A percentile compares a stretch with the other conserved stretches of the same genome.
phyloP scores from a whole-genome alignment of 1,139 yeast species.

The Geotrichum phurueaensis region DNA sequence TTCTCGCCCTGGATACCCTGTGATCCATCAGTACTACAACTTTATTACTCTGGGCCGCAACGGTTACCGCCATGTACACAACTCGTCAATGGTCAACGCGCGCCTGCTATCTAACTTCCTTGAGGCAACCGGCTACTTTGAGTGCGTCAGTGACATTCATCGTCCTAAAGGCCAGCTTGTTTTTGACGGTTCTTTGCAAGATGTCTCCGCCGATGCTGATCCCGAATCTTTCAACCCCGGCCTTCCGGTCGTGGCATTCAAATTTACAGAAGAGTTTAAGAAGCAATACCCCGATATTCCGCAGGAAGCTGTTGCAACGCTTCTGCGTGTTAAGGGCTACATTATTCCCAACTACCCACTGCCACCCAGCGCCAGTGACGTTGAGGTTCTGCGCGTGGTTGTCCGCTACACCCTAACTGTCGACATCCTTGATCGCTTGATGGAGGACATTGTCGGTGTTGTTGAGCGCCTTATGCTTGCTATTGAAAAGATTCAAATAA shows the following conservation, averaged over 20 bases:
- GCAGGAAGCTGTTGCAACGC: constrained; percentile 67
- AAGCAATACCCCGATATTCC: constrained; percentile 72
- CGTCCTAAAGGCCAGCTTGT: constrained; percentile 41
- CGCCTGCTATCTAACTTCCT: constrained; percentile 60
- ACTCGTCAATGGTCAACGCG: constrained; percentile 60
- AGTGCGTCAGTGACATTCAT: constrained; percentile 73
- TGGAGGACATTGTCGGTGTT: constrained; percentile 56
- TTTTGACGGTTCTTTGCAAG: constrained; percentile 14
- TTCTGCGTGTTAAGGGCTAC: constrained; percentile 77
- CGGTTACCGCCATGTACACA: constrained; percentile 63
- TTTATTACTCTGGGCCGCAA: constrained; percentile 62
- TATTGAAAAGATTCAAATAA: constrained; percentile 26
- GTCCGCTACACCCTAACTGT: constrained; percentile 67
- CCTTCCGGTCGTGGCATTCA: constrained; percentile 85
- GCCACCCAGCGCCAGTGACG: constrained; percentile 50
- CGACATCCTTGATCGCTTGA: constrained; percentile 65
- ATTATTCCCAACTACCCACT: constrained; percentile 87
- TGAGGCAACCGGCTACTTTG: constrained; percentile 62
- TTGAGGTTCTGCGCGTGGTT: constrained; percentile 78
- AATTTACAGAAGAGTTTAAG: constrained; percentile 54
- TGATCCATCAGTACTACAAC: constrained; percentile 79
- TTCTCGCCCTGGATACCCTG: constrained; percentile 90
- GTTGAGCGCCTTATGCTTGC: constrained; percentile 50
- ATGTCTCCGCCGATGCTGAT: constrained; percentile 26
- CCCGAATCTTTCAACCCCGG: constrained; percentile 54